A percentile compares a stretch with the other conserved stretches of the same genome.
Evolutionary conservation across 2,329 filamentous ascomycete species (phyloP).

Genomic region (Thelonectria rubi): DNA sequence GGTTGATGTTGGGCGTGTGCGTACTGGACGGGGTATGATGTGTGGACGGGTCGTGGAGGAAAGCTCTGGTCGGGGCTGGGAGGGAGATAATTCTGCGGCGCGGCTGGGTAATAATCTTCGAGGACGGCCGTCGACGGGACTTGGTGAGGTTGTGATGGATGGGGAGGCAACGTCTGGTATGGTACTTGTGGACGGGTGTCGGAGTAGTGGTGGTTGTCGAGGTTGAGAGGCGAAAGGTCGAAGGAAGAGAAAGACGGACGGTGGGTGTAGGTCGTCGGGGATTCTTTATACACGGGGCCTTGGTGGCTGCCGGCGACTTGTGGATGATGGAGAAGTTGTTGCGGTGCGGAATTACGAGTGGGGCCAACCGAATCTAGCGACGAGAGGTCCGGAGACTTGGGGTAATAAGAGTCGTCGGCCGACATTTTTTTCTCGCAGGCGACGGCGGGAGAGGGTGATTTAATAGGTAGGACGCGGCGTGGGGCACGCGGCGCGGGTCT

Average conservation of each 20-base stretch:
- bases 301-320: slow-evolving; percentile 43
- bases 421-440: slow-evolving; percentile 50
- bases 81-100: slow-evolving; percentile 34
- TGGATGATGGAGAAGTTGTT: slow-evolving; percentile 44
- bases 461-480: slow-evolving; percentile 22
- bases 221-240: slow-evolving; percentile 28
- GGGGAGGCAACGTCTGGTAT: neutral
- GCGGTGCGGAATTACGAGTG: slow-evolving; percentile 48
- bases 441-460: slow-evolving; percentile 27
- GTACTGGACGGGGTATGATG: slow-evolving; percentile 28
- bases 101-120: slow-evolving; percentile 36
- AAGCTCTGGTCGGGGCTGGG: slow-evolving; percentile 19
- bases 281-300: slow-evolving; percentile 47
- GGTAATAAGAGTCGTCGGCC: slow-evolving; percentile 65
- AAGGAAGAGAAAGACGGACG: slow-evolving; percentile 34
- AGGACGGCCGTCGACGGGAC: slow-evolving; percentile 34
- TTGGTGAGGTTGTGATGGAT: slow-evolving; percentile 39
- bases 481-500: slow-evolving; percentile 32
- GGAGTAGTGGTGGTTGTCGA: slow-evolving; percentile 38
- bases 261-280: slow-evolving; percentile 42
- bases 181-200: slow-evolving; percentile 40
- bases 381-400: slow-evolving; percentile 68
- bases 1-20: slow-evolving; percentile 14
- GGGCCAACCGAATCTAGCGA: slow-evolving; percentile 58
- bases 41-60: slow-evolving; percentile 23